Conservation (phyloP, 1,139 yeast genomes). For the Groenewaldozyma sp. region DNA sequence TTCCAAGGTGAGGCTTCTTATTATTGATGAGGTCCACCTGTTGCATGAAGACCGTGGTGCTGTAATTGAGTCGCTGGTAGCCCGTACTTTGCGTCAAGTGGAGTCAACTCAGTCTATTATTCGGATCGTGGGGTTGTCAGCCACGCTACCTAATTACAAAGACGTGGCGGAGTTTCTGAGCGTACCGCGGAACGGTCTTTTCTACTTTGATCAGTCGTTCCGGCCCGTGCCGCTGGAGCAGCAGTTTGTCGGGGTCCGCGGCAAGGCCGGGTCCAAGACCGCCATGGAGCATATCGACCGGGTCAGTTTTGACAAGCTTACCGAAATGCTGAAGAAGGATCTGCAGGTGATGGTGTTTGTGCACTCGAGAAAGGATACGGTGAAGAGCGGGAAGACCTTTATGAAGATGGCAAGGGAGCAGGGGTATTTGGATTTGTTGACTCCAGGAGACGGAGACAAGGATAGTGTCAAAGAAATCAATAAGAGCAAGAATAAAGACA, state of each 20-base stretch:
- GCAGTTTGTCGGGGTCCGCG: slow-evolving; percentile 77
- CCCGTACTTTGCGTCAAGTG: slow-evolving; percentile 89
- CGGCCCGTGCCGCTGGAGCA: slow-evolving; percentile 93
- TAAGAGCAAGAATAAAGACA: slow-evolving; percentile 68
- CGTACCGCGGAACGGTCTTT: slow-evolving; percentile 87
- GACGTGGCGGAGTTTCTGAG: slow-evolving; percentile 96
- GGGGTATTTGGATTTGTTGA: slow-evolving; percentile 37
- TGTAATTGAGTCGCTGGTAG: slow-evolving; percentile 90
- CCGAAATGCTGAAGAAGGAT: slow-evolving; percentile 57
- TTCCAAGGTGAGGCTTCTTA: slow-evolving; percentile 70
- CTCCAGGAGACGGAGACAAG: slow-evolving; percentile 16
- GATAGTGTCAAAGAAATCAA: slow-evolving; percentile 56
- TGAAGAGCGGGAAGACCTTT: slow-evolving; percentile 67
- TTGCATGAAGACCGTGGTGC: slow-evolving; percentile 98
- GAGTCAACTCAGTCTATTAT: slow-evolving; percentile 92
- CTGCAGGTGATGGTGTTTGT: slow-evolving; percentile 96
- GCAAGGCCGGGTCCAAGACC: slow-evolving; percentile 67
- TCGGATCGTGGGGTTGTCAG: slow-evolving; percentile 92
- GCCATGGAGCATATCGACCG: slow-evolving; percentile 71
- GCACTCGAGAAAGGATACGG: slow-evolving; percentile 89
- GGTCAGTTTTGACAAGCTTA: slow-evolving; percentile 67
- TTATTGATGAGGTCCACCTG: slow-evolving; percentile 94
- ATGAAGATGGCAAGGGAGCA: slow-evolving; percentile 59
- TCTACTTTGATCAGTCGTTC: slow-evolving; percentile 85
- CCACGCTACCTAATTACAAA: slow-evolving; percentile 85